These are phyloP conservation scores for Rubia balearica DNA, from an alignment of 305 asterid genomes.

Conservation along the genomic window DNA sequence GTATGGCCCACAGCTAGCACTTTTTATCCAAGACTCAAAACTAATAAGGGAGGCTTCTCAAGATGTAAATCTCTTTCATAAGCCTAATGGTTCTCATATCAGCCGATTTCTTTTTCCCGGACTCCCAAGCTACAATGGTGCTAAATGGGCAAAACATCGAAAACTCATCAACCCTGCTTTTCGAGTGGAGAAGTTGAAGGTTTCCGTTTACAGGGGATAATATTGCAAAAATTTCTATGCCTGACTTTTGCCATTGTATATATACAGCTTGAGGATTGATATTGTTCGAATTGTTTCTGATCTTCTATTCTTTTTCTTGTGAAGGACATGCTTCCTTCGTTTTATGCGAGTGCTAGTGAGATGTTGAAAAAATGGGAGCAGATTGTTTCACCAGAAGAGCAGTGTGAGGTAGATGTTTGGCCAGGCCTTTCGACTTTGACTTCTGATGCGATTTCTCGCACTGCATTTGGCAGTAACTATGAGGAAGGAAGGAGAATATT, in stretches of 20 bases:
- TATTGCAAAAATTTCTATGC: not conserved
- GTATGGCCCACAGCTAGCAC: slow-evolving; percentile 40
- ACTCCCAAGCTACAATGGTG: slow-evolving; percentile 14
- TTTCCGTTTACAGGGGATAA: not conserved
- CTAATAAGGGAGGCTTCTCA: slow-evolving; percentile 32
- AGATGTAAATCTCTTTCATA: slow-evolving; percentile 31
- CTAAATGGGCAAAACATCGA: slow-evolving; percentile 30
- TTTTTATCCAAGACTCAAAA: slow-evolving; percentile 31
- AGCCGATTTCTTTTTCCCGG: slow-evolving; percentile 34
- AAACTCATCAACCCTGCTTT: slow-evolving; percentile 25
- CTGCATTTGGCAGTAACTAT: slow-evolving; percentile 5
- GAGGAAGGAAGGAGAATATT: slow-evolving; percentile 13
- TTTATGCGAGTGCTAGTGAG: not conserved
- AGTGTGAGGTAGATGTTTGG: slow-evolving; percentile 10
- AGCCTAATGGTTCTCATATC: slow-evolving; percentile 21
- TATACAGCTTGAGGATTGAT: no score
- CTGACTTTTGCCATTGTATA: no score
- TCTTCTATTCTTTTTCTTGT: not conserved
- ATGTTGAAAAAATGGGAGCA: slow-evolving; percentile 25
- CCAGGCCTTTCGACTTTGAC: slow-evolving; percentile 7
- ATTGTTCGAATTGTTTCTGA: no score
- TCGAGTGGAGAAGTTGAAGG: slow-evolving; percentile 27
- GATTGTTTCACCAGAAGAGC: not conserved
- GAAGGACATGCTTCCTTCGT: slow-evolving; percentile 10
- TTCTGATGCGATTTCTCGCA: slow-evolving; percentile 8